Evolutionary conservation across 495 filamentous ascomycete species (phyloP).

Genomic region (Tetracladium setigerum): DNA sequence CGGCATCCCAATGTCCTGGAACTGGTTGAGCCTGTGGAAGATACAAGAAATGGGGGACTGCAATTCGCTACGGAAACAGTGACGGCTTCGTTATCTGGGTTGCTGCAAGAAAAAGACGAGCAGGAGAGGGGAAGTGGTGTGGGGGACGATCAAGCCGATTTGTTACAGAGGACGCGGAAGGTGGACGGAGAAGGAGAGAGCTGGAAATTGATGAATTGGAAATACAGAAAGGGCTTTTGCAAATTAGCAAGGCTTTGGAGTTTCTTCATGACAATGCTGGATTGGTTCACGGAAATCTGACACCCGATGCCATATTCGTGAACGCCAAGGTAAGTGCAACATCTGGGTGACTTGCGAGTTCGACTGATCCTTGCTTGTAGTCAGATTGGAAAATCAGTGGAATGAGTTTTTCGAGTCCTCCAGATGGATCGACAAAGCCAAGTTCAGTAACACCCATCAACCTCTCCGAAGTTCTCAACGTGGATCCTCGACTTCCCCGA

Average conservation of each 20-base stretch:
- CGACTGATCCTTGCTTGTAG: constrained; percentile 28
- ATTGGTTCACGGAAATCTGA: constrained; percentile 88
- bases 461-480: constrained; percentile 74
- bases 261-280: constrained; percentile 96
- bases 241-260: constrained; percentile 89
- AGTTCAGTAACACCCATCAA: constrained; percentile 67
- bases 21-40: constrained; percentile 90
- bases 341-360: not conserved
- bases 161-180: constrained; percentile 74
- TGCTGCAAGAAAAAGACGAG: constrained; percentile 84
- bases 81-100: constrained; percentile 73
- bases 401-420: constrained; percentile 77
- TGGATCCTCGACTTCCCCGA: constrained; percentile 74
- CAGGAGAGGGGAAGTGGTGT: constrained; percentile 64
- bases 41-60: constrained; percentile 79
- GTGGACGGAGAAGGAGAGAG: constrained; percentile 65
- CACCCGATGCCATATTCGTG: constrained; percentile 88
- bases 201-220: constrained; percentile 95
- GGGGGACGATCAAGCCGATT: constrained; percentile 65
- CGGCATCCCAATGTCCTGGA: constrained; percentile 90
- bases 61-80: constrained; percentile 94
- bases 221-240: constrained; percentile 90
- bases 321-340: constrained; percentile 69
- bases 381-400: constrained; percentile 98
- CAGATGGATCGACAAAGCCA: constrained; percentile 58